Evolutionary conservation across 2,329 filamentous ascomycete genomes (phyloP).

Genomic region (Pyricularia pennisetigena): DNA sequence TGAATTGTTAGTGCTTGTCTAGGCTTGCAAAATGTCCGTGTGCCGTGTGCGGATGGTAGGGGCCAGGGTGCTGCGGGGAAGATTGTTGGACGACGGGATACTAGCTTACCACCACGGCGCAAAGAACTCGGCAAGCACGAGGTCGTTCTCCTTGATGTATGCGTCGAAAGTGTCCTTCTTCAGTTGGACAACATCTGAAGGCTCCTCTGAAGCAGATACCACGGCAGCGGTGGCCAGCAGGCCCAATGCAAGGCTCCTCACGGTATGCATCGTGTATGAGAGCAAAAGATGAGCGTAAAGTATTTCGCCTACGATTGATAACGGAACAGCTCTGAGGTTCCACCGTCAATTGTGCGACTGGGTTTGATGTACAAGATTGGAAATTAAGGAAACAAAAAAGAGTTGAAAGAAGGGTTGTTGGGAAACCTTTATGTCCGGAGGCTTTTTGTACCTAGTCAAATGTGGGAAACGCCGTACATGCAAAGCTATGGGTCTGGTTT

Average conservation of each 20-base stretch:
- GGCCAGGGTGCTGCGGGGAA: neutral
- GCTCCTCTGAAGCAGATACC: constrained; percentile 66
- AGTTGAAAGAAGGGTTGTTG: neutral
- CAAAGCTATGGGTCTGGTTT: neutral
- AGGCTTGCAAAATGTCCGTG: neutral
- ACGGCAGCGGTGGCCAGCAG: constrained; percentile 45
- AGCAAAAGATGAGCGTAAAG: neutral
- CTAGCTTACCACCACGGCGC: constrained; percentile 41
- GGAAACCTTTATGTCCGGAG: neutral
- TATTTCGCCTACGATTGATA: neutral
- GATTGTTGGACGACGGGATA: neutral
- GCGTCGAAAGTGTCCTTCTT: constrained; percentile 79
- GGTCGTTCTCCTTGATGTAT: constrained; percentile 75
- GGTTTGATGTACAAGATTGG: neutral
- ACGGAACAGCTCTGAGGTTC: neutral
- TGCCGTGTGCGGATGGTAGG: neutral
- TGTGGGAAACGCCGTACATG: neutral
- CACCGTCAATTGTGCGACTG: constrained; percentile 2
- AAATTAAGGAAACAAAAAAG: neutral
- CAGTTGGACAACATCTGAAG: constrained; percentile 77
- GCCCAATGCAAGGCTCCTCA: constrained; percentile 41
- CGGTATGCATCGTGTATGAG: constrained; percentile 30
- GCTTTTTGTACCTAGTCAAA: neutral
- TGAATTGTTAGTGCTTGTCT: constrained; percentile 1
- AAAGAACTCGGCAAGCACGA: constrained; percentile 78